These are phyloP conservation scores for Pezicula rhizophila DNA, from an alignment of 2,329 filamentous ascomycete genomes.

Conservation along the genomic window DNA sequence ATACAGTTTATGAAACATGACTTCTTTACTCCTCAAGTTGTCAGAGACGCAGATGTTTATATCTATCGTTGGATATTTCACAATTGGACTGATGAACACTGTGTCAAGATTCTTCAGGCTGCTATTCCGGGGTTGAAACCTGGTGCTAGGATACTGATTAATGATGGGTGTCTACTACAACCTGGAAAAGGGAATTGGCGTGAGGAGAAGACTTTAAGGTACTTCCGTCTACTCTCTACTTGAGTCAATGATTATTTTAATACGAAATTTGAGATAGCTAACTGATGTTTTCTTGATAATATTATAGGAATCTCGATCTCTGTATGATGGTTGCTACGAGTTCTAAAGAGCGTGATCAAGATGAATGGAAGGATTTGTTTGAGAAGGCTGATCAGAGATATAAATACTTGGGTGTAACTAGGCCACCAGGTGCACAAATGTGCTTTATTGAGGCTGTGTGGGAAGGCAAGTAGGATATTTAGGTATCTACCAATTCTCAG, in stretches of 20 bases:
- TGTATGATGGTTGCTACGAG: conserved; percentile 44
- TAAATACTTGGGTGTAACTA: conserved; percentile 6
- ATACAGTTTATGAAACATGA: conserved; percentile 29
- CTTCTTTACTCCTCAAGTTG: conserved; percentile 38
- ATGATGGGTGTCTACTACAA: conserved; percentile 26
- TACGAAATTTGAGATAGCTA: too few relatives aligned
- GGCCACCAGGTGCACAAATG: conserved; percentile 39
- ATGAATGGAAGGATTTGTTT: conserved; percentile 42
- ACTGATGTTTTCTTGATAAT: too few relatives aligned
- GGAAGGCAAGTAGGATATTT: neutral
- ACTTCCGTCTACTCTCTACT: conserved; percentile 3
- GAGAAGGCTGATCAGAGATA: conserved; percentile 39
- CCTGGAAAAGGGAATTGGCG: conserved; percentile 8
- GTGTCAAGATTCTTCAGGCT: conserved; percentile 28
- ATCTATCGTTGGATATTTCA: conserved; percentile 41
- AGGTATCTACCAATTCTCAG: too few relatives aligned
- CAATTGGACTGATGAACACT: conserved; percentile 38
- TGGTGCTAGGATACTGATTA: conserved; percentile 30
- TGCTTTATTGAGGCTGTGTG: conserved; percentile 48
- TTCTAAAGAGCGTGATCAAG: conserved; percentile 39
- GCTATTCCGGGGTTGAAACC: conserved; percentile 36
- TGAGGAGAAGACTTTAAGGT: conserved; percentile 34
- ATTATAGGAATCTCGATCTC: conserved; percentile 36
- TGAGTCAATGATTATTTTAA: too few relatives aligned
- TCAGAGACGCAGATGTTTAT: conserved; percentile 36